A percentile compares a stretch with the other conserved stretches of the same genome.
Evolutionary conservation across 495 filamentous ascomycete species (phyloP).

Genomic region (Lepidopterella palustris): DNA sequence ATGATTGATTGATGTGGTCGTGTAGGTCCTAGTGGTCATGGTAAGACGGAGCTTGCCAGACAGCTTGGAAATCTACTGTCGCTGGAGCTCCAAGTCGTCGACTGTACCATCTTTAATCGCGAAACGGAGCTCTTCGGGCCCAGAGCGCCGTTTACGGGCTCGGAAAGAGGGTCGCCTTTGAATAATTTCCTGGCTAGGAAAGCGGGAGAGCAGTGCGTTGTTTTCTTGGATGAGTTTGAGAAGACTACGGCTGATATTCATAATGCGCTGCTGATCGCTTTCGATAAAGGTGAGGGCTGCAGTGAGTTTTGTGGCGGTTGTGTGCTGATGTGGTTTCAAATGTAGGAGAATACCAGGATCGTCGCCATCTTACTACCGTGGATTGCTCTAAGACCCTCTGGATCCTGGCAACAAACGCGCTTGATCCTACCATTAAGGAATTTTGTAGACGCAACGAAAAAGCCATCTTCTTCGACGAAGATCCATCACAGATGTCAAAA

Average conservation of each 20-base stretch:
- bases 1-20: no score
- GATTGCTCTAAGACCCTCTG: constrained; percentile 52
- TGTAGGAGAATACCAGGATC: constrained; percentile 42
- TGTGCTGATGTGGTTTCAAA: neutral
- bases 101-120: constrained; percentile 40
- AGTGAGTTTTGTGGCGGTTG: neutral
- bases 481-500: neutral
- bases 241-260: constrained; percentile 41
- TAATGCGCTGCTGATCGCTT: constrained; percentile 11
- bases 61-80: constrained; percentile 33
- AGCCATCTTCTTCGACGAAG: neutral
- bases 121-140: constrained; percentile 47
- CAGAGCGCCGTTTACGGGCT: constrained; percentile 31
- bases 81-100: constrained; percentile 36
- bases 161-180: constrained; percentile 39
- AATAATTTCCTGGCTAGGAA: constrained; percentile 50
- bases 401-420: constrained; percentile 49
- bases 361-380: constrained; percentile 37
- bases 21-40: constrained; percentile 18
- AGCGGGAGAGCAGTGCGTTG: constrained; percentile 40
- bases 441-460: constrained; percentile 1
- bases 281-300: constrained; percentile 15
- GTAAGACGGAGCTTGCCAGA: constrained; percentile 26
- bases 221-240: constrained; percentile 56
- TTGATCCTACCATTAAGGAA: constrained; percentile 36